Percentiles rank a stretch among this genome's conserved stretches.
Evolutionary conservation across 148 eudicot species (phyloP).

Genomic region (Agrostemma githago): DNA sequence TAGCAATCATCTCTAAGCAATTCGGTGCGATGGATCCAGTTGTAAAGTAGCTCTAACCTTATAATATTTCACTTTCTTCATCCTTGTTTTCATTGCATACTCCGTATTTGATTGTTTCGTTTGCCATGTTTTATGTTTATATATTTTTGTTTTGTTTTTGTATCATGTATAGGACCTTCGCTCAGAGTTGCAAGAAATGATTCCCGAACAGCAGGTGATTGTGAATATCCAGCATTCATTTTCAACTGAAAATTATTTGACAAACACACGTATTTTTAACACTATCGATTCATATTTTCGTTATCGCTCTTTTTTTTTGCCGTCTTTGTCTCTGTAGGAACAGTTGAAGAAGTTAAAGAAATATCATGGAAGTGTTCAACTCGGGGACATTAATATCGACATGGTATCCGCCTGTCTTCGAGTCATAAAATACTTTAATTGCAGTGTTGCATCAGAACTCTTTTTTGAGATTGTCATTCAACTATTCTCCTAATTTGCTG

Average conservation of each 20-base stretch:
- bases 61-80: no score
- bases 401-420: slow-evolving; percentile 50
- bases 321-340: slow-evolving; percentile 38
- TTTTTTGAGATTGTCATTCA: background rate
- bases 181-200: slow-evolving; percentile 87
- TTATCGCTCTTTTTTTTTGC: background rate
- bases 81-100: no score
- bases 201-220: slow-evolving; percentile 82
- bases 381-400: slow-evolving; percentile 84
- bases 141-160: slow-evolving; percentile 6
- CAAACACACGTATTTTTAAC: no score
- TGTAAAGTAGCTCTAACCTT: slow-evolving; percentile 72
- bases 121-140: background rate
- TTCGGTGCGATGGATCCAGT: slow-evolving; percentile 82
- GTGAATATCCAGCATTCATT: background rate
- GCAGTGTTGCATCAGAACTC: background rate
- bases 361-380: slow-evolving; percentile 76
- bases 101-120: background rate
- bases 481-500: background rate
- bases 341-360: slow-evolving; percentile 83
- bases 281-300: background rate
- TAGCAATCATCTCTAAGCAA: slow-evolving; percentile 52
- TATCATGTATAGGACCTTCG: slow-evolving; percentile 62
- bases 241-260: no score
- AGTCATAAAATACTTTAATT: background rate